Evolutionary conservation across 2,329 filamentous ascomycete species (phyloP), one percentile per base, ranked within the genome.

Genomic region (Hypoxylon sp.): DNA sequence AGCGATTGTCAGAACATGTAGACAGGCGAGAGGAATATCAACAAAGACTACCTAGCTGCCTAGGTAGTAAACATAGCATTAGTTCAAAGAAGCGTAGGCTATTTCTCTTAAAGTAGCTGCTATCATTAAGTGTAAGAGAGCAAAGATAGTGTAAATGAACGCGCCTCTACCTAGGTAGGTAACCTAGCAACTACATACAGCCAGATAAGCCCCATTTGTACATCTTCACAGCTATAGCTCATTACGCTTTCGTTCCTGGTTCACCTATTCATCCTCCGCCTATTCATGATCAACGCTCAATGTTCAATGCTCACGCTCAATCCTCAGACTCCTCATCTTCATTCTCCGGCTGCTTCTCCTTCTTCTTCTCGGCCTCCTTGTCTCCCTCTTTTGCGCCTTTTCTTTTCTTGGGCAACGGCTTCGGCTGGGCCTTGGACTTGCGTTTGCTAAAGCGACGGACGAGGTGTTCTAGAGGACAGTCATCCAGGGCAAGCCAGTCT

Each of bases 401-500:
- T 44, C 22, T 16, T 51, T 66, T 40, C 64, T 62, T 70, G 2
- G 40, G 11, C 2, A 42, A 28, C 45, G 45, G 28, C 48, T 70
- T 70, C 6, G 60, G 51, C 42, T 72, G 70, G 2, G 67, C 67
- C 50, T 63, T 69, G 6, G 61, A 51, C 62, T 72, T 71, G 5
- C 45, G 33, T 67, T 75, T 76, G 32, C 75, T 76, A 45, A 70
- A 76, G 9, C 79, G 76, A 42, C 77, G 70, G 14, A 83, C 70
- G 4, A 83, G 74, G n/a, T 78, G 72, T 64, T 83, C 81, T 0
- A 83, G 71, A 1, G 79, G 80, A 53, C 81, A 82, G 5, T 75
- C 70, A 1, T 52, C 33, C 5, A 74, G 85, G 14, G 87, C 79
- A 2, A 87, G 81, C 89, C 91, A 93, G 0, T 84, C 85, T 24